Percentiles rank a stretch among this genome's conserved stretches.
phyloP scores from a whole-genome alignment of 179 eudicot species.

The Heliamphora pulchella region DNA sequence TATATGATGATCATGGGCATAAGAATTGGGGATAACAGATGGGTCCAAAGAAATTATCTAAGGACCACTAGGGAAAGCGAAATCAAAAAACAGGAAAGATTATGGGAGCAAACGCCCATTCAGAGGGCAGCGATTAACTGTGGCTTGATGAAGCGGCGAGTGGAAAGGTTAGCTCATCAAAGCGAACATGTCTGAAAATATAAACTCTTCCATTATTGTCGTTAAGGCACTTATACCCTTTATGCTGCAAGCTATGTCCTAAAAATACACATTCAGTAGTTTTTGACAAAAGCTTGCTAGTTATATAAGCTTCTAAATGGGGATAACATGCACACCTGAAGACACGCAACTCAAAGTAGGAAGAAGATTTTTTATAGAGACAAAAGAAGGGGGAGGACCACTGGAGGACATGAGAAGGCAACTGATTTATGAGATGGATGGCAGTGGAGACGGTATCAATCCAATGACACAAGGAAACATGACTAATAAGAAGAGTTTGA shows the following conservation, averaged over 20 bases:
- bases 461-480: neutral
- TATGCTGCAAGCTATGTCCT: neutral
- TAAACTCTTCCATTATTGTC: neutral
- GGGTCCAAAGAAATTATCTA: too few species aligned
- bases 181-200: neutral
- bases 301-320: neutral
- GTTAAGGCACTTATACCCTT: neutral
- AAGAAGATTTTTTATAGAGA: neutral
- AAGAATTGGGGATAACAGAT: too few species aligned
- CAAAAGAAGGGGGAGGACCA: neutral
- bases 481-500: neutral
- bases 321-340: constrained; percentile 7
- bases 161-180: neutral
- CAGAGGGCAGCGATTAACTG: neutral
- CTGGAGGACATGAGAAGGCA: neutral
- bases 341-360: neutral
- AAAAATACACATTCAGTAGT: neutral
- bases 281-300: neutral
- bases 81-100: neutral
- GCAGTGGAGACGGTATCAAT: neutral
- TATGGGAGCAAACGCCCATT: neutral
- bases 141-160: neutral
- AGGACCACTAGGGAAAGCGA: neutral
- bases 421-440: neutral
- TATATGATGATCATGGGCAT: too few species aligned